Evolutionary conservation across 1,284 basidiomycete species (phyloP).

Genomic region (Irpex lacteus): DNA sequence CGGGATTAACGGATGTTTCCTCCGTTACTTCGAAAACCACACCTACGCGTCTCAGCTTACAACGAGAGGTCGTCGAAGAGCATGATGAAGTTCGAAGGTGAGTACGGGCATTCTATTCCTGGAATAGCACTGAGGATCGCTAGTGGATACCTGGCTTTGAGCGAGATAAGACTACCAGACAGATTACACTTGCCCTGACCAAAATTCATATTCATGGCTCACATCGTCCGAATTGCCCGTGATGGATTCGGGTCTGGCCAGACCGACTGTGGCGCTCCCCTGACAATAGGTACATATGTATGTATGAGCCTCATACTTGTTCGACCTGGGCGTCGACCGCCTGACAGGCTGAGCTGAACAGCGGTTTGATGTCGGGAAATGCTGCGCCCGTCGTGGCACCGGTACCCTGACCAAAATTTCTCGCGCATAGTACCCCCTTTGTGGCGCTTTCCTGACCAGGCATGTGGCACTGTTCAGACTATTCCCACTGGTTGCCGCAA

Average conservation of each 20-base stretch:
- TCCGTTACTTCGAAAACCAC: background rate
- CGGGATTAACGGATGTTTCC: background rate
- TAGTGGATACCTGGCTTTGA: background rate
- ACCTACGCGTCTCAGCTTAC: background rate
- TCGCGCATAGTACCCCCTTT: background rate
- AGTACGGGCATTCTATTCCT: background rate
- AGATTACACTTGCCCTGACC: background rate
- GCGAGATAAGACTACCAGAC: background rate
- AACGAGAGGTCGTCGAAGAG: too few species aligned
- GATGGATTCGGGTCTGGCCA: background rate
- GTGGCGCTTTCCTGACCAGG: background rate
- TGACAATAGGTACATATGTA: background rate
- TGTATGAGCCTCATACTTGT: background rate
- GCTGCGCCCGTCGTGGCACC: too few species aligned
- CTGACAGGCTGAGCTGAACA: too few species aligned
- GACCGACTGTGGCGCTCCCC: too few species aligned
- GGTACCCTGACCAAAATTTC: background rate
- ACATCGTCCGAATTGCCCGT: background rate
- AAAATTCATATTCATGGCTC: background rate
- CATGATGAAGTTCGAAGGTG: background rate
- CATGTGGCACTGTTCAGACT: background rate
- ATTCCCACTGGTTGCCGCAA: background rate
- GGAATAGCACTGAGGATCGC: background rate
- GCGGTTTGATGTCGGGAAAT: too few species aligned
- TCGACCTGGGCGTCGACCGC: too few species aligned